phyloP scores from a whole-genome alignment of 768 basidiomycete genomes.

The Tulasnella calospora region DNA sequence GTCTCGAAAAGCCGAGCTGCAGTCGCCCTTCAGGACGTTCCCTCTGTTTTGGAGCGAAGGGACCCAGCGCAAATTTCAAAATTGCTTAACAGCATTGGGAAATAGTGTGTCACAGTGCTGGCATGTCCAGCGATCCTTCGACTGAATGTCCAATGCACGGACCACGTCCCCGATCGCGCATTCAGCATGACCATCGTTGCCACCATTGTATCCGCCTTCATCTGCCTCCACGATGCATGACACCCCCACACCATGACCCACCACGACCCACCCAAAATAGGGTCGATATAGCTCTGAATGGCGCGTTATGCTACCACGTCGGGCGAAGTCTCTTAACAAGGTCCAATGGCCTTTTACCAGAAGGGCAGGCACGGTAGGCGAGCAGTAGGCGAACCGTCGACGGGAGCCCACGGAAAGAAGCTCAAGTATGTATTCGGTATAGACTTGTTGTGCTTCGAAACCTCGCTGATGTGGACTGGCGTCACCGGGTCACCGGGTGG shows the following conservation, averaged over 20 bases:
- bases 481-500: not conserved
- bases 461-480: not conserved
- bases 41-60: too few species aligned
- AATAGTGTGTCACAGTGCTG: not conserved
- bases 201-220: too few species aligned
- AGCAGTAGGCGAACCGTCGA: not conserved
- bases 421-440: too few species aligned
- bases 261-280: not conserved
- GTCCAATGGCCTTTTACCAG: not conserved
- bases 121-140: not conserved
- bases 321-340: not conserved
- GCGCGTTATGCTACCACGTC: not conserved
- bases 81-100: not conserved
- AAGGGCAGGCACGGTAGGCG: not conserved
- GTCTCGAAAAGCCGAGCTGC: not conserved
- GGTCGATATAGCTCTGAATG: not conserved
- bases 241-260: not conserved
- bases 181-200: not conserved
- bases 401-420: not conserved
- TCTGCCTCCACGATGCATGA: not conserved
- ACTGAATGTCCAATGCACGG: not conserved
- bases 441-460: not conserved
- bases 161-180: not conserved
- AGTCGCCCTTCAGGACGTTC: not conserved
- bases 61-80: not conserved